Base-by-base conservation (phyloP, 768 basidiomycete genomes). In the Clitopilus passeckerianus region DNA sequence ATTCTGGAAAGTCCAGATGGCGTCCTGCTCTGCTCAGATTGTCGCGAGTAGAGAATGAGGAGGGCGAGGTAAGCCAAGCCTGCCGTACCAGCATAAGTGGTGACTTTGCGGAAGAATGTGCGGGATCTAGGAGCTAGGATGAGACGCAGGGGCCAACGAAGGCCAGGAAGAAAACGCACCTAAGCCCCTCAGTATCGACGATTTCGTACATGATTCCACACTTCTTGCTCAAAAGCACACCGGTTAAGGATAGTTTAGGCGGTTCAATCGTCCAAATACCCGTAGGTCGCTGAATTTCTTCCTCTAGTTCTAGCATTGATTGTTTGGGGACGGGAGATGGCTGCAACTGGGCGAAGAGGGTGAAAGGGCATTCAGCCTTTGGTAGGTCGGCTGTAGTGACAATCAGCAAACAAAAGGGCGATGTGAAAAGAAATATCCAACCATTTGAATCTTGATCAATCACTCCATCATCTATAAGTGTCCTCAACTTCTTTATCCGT, bases 141-240 rank as follows among this genome's bases (percentile, higher is more conserved):
- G 46, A 16, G 57, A 3, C 52, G 61, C 15, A 50, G 37, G 5
- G 53, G 20, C 30, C 54, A 9, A 60, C 56, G 53, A n/a, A 57
- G n/a, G n/a, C n/a, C n/a, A 33, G 34, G 6, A 34, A 44, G 12
- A 18, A 14, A 30, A 5, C 12, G 60, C 77, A 90, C 88, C 89
- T 82, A 54, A 95, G 67, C 0, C 93, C 93, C 46, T 85, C 78
- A 0, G 86, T 84, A 22, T 86, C 81, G 24, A 77, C 77, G 4
- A 93, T 66, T 59, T 87, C 86, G 54, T 86, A 85, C 37, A 93
- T 70, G 37, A 93, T 71, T 2, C 91, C 94, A 67, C 94, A 96
- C 60, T 90, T 83, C 65, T 82, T 83, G 68, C 93, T 95, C 53
- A 95, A 66, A 0, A 93, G 68, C 6, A 95, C 74, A 8, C 85